phyloP scores from a whole-genome alignment of 352 stramenopile genomes.

The Phytophthora chlamydospora region DNA sequence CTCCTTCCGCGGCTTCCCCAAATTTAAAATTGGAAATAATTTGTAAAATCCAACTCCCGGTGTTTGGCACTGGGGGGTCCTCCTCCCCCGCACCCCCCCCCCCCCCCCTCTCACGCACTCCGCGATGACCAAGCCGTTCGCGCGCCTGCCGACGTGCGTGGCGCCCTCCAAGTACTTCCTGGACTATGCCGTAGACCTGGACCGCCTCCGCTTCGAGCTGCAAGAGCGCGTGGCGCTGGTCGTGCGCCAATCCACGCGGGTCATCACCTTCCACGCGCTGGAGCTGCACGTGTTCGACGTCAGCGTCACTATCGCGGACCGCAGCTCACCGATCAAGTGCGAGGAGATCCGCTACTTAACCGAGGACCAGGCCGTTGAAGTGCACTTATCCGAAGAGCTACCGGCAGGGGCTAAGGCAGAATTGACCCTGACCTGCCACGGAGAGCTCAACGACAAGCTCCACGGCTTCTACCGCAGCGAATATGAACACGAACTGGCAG shows the following conservation, averaged over 20 bases:
- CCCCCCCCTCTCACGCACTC: neutral
- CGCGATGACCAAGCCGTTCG: slow-evolving; percentile 55
- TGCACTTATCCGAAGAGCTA: slow-evolving; percentile 57
- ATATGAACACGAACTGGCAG: slow-evolving; percentile 92
- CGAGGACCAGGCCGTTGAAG: slow-evolving; percentile 60
- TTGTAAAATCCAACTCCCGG: too few relatives aligned
- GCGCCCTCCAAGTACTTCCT: slow-evolving; percentile 75
- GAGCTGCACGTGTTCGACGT: slow-evolving; percentile 91
- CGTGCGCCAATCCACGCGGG: slow-evolving; percentile 63
- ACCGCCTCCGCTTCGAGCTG: slow-evolving; percentile 75
- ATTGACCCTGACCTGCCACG: slow-evolving; percentile 62
- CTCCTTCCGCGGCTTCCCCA: too few relatives aligned
- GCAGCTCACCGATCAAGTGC: slow-evolving; percentile 39
- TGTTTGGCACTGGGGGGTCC: too few relatives aligned
- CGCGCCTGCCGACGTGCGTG: slow-evolving; percentile 66
- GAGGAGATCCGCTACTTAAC: slow-evolving; percentile 62
- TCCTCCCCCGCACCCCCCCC: neutral
- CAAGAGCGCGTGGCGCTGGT: slow-evolving; percentile 63
- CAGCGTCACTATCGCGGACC: slow-evolving; percentile 47
- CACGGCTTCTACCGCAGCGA: slow-evolving; percentile 96
- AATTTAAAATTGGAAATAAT: too few relatives aligned
- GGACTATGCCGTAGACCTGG: slow-evolving; percentile 80
- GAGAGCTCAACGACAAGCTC: slow-evolving; percentile 93
- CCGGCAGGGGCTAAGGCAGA: slow-evolving; percentile 35
- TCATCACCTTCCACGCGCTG: slow-evolving; percentile 94